These are phyloP conservation scores for Sextonia rubra DNA, from an alignment of 164 flowering plant genomes.

Conservation along the genomic window DNA sequence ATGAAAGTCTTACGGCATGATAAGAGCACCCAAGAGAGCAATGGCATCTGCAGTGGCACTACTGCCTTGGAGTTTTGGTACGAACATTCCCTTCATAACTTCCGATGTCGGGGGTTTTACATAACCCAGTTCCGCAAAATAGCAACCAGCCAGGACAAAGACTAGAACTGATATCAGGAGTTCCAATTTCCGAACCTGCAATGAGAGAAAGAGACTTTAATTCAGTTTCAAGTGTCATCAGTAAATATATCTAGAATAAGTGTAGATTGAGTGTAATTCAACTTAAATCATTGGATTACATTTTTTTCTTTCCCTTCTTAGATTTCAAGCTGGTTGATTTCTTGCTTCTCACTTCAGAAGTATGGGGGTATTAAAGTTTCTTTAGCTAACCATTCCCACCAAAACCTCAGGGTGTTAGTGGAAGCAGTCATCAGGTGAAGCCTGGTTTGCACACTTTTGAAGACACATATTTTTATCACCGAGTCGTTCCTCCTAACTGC, in stretches of 20 bases:
- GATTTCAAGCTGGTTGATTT: too few relatives aligned
- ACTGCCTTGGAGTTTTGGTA: conserved; percentile 68
- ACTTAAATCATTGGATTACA: too few relatives aligned
- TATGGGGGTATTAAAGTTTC: too few relatives aligned
- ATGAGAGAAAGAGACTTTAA: neutral
- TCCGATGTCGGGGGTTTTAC: conserved; percentile 71
- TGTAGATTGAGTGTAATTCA: too few relatives aligned
- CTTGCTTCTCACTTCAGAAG: neutral
- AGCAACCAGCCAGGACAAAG: conserved; percentile 83
- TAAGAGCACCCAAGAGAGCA: conserved; percentile 85
- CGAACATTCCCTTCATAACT: conserved; percentile 82
- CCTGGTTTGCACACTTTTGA: too few relatives aligned
- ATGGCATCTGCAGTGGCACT: conserved; percentile 89
- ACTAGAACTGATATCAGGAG: conserved; percentile 63
- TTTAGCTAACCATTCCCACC: too few relatives aligned
- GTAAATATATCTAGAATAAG: too few relatives aligned
- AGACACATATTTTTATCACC: too few relatives aligned
- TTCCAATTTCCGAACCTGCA: conserved; percentile 82
- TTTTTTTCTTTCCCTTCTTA: too few relatives aligned
- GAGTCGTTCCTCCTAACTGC: too few relatives aligned
- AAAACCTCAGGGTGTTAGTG: too few relatives aligned
- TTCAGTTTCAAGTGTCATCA: neutral
- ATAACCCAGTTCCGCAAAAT: conserved; percentile 77
- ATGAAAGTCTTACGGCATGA: conserved; percentile 72
- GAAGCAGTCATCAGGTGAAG: too few relatives aligned